Percentiles rank a stretch among this genome's conserved stretches.
These are phyloP conservation scores for Yarrowia osloensis DNA, from an alignment of 805 yeast genomes.

Conservation along the genomic window DNA sequence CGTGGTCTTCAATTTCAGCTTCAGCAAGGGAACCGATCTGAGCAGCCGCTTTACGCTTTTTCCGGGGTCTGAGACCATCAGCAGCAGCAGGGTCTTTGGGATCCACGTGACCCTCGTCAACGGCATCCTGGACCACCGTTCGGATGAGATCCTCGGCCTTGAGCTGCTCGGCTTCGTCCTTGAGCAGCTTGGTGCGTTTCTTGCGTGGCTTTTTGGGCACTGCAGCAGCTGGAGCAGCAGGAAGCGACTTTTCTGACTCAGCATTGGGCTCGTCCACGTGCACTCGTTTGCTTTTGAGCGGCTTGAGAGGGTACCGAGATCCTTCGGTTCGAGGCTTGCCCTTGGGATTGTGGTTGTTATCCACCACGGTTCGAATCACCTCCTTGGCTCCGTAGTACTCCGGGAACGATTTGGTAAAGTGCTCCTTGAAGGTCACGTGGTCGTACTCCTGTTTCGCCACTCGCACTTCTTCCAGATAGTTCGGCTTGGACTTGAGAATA, in stretches of 20 bases:
- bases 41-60: slow-evolving; percentile 7
- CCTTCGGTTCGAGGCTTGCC: slow-evolving; percentile 27
- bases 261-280: slow-evolving; percentile 18
- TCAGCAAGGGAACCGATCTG: slow-evolving; percentile 18
- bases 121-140: slow-evolving; percentile 16
- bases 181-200: background rate
- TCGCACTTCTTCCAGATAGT: background rate
- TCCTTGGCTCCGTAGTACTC: slow-evolving; percentile 27
- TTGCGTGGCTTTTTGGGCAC: background rate
- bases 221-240: background rate
- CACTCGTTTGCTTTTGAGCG: background rate
- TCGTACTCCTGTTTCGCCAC: background rate
- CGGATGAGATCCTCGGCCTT: slow-evolving; percentile 21
- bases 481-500: slow-evolving; percentile 1
- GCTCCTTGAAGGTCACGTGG: slow-evolving; percentile 3
- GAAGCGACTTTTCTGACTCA: slow-evolving; percentile 2
- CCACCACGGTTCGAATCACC: slow-evolving; percentile 27
- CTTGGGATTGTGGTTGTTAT: slow-evolving; percentile 24
- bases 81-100: slow-evolving; percentile 23
- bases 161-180: slow-evolving; percentile 17
- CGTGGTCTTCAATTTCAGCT: background rate
- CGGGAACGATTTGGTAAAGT: slow-evolving; percentile 1
- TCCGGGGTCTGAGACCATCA: slow-evolving; percentile 7
- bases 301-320: slow-evolving; percentile 18
- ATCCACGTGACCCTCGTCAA: slow-evolving; percentile 5